Percentiles rank a stretch among this genome's conserved stretches.
phyloP scores from a whole-genome alignment of 2,329 filamentous ascomycete genomes.

The Aspergillus awamori region DNA sequence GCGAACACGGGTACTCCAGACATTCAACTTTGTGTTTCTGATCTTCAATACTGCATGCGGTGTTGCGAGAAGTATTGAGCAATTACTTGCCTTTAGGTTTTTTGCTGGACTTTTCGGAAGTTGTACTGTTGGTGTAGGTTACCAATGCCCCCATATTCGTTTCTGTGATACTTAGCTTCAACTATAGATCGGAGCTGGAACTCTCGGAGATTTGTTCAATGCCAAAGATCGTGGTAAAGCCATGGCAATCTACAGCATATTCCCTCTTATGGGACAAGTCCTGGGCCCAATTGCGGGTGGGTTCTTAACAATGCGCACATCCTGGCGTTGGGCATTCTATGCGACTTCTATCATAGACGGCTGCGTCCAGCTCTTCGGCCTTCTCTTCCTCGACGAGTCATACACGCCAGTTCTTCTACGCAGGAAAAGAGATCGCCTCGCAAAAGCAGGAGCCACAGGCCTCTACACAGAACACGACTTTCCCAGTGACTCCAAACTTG shows the following conservation, averaged over 20 bases:
- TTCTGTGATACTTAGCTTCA: too few species aligned
- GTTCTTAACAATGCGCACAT: conserved; percentile 55
- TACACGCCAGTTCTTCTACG: conserved; percentile 64
- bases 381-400: conserved; percentile 63
- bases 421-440: conserved; percentile 52
- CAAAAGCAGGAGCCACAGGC: background rate
- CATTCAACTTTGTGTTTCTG: conserved; percentile 20
- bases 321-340: conserved; percentile 42
- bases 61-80: too few species aligned
- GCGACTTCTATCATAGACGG: conserved; percentile 62
- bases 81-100: too few species aligned
- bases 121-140: too few species aligned
- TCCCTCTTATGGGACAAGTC: conserved; percentile 1
- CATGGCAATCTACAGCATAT: conserved; percentile 7
- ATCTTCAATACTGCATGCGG: conserved; percentile 14
- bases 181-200: background rate
- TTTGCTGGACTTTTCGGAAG: too few species aligned
- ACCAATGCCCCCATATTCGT: too few species aligned
- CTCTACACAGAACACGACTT: conserved; percentile 31
- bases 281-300: conserved; percentile 64
- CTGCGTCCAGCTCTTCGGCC: conserved; percentile 60
- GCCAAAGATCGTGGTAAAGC: conserved; percentile 9
- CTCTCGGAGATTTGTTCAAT: conserved; percentile 8
- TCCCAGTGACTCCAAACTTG: conserved; percentile 18
- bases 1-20: conserved; percentile 17